Percentiles rank a stretch among this genome's conserved stretches.
phyloP scores from a whole-genome alignment of 768 basidiomycete species.

The Trametes sanguinea region DNA sequence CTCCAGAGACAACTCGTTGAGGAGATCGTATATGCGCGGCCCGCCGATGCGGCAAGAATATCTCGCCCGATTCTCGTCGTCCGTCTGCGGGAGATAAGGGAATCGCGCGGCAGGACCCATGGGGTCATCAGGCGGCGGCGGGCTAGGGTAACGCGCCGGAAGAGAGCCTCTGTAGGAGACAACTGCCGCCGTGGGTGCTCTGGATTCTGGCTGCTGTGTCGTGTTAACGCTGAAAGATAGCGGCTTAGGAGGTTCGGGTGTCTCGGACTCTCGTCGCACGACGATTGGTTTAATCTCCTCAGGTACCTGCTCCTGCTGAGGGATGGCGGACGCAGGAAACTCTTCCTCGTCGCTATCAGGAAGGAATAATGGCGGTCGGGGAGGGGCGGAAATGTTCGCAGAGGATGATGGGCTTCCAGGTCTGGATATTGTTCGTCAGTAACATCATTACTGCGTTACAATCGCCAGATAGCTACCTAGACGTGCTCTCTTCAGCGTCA shows the following conservation, averaged over 20 bases:
- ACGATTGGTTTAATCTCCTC: not conserved
- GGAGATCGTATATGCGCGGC: conserved; percentile 62
- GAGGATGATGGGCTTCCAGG: not conserved
- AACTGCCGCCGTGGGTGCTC: not conserved
- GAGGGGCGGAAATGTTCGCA: not conserved
- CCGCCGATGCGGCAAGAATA: conserved; percentile 72
- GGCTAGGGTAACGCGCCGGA: conserved; percentile 22
- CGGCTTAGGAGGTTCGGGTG: not conserved
- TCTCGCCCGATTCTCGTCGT: conserved; percentile 2
- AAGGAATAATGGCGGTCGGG: not conserved
- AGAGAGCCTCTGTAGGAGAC: conserved; percentile 18
- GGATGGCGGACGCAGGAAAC: conserved; percentile 7
- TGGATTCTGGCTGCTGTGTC: not conserved
- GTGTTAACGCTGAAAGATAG: too few species aligned
- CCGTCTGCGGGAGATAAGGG: conserved; percentile 22
- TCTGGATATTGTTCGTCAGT: not conserved
- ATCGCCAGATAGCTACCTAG: too few species aligned
- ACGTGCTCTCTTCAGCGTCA: not conserved
- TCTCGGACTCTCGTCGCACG: not conserved
- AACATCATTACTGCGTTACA: not conserved
- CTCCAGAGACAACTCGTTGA: conserved; percentile 60
- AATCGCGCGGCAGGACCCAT: conserved; percentile 28
- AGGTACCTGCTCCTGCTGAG: not conserved
- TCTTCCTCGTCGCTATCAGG: conserved; percentile 2
- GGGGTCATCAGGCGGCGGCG: conserved; percentile 24